A percentile compares a stretch with the other conserved stretches of the same genome.
phyloP scores from a whole-genome alignment of 176 grass and related monocot genomes.

The Carex littledalei region DNA sequence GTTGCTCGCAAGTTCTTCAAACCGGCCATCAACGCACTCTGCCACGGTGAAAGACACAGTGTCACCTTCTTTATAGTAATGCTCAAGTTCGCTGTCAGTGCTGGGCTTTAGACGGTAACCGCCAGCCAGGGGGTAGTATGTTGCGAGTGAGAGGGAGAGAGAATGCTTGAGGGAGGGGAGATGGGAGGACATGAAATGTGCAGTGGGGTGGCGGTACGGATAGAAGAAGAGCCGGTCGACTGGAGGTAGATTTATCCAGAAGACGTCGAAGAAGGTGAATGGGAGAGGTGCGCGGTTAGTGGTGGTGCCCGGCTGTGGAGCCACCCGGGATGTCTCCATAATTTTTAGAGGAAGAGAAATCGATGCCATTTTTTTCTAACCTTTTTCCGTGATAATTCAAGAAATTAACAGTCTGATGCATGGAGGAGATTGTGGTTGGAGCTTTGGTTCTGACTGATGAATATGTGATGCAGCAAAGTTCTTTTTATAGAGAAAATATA shows the following conservation, averaged over 20 bases:
- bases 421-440: too few species aligned
- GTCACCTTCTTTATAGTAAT: slow-evolving; percentile 12
- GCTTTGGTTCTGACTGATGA: too few species aligned
- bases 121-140: slow-evolving; percentile 22
- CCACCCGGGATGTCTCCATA: neutral
- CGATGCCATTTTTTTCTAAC: neutral
- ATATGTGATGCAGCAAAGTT: neutral
- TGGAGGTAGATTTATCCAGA: neutral
- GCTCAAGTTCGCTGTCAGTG: slow-evolving; percentile 3
- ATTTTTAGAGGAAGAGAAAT: neutral
- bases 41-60: neutral
- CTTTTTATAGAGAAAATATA: neutral
- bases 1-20: neutral
- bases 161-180: slow-evolving; percentile 17
- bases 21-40: neutral
- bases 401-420: too few species aligned
- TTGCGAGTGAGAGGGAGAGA: slow-evolving; percentile 23
- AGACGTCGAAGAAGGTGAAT: slow-evolving; percentile 20
- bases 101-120: neutral
- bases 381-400: neutral
- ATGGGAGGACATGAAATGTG: neutral
- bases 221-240: slow-evolving; percentile 31
- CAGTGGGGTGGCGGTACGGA: neutral
- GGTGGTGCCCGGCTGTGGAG: slow-evolving; percentile 4
- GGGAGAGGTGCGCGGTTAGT: neutral